phyloP scores from a whole-genome alignment of 257 asterid species.

The Gentiana straminea region DNA sequence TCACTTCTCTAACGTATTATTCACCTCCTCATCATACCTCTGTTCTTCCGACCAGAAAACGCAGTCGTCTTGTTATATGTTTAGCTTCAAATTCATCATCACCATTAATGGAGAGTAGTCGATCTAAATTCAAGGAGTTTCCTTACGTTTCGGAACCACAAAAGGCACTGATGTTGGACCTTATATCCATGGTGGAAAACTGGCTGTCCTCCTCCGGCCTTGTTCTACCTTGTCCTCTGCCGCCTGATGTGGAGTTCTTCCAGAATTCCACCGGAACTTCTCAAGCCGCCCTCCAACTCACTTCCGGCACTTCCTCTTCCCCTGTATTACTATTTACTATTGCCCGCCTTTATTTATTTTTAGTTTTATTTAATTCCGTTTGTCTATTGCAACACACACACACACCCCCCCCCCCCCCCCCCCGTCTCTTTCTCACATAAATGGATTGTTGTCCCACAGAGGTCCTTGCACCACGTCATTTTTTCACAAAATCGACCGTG shows the following conservation, averaged over 20 bases:
- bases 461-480: too few species aligned
- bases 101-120: slow-evolving; percentile 29
- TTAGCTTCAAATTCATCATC: slow-evolving; percentile 13
- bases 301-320: slow-evolving; percentile 64
- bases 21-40: too few species aligned
- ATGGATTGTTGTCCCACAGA: too few species aligned
- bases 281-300: slow-evolving; percentile 44
- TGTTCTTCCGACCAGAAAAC: too few species aligned
- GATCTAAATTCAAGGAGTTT: slow-evolving; percentile 50
- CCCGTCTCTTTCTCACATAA: too few species aligned
- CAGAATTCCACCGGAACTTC: slow-evolving; percentile 42
- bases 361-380: too few species aligned
- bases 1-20: too few species aligned
- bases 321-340: slow-evolving; percentile 25
- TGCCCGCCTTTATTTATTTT: too few species aligned
- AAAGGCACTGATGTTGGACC: slow-evolving; percentile 57
- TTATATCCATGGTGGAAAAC: slow-evolving; percentile 48
- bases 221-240: slow-evolving; percentile 48
- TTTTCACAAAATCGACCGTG: too few species aligned
- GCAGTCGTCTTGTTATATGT: background rate
- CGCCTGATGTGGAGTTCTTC: slow-evolving; percentile 48
- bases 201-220: slow-evolving; percentile 43
- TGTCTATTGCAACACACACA: too few species aligned
- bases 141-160: slow-evolving; percentile 54
- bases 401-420: too few species aligned